phyloP scores from a whole-genome alignment of 345 rosid species.

The Gossypium stocksii region DNA sequence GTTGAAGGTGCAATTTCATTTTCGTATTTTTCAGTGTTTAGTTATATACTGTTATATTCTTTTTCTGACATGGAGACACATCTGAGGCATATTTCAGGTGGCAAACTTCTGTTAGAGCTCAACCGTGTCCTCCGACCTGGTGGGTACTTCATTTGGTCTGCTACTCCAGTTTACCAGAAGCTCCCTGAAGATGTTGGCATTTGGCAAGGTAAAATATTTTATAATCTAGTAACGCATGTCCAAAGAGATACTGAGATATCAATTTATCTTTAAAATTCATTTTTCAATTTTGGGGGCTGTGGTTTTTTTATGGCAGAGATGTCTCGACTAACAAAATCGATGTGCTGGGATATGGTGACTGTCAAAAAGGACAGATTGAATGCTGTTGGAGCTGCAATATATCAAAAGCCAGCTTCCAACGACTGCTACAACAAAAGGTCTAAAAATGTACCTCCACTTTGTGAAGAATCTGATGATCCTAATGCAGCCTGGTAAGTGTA shows the following conservation, averaged over 20 bases:
- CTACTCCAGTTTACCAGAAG: slow-evolving; percentile 89
- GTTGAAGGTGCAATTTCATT: slow-evolving; percentile 53
- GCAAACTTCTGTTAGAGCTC: slow-evolving; percentile 89
- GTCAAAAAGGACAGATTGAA: slow-evolving; percentile 55
- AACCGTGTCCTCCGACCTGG: slow-evolving; percentile 88
- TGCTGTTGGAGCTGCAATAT: slow-evolving; percentile 61
- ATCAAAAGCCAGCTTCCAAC: slow-evolving; percentile 60
- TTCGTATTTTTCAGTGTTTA: not conserved
- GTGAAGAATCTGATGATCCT: slow-evolving; percentile 66
- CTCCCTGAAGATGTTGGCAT: slow-evolving; percentile 72
- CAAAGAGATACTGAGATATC: not conserved
- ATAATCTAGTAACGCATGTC: not conserved
- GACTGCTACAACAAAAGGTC: slow-evolving; percentile 54
- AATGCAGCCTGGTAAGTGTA: slow-evolving; percentile 66
- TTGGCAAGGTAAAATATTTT: slow-evolving; percentile 57
- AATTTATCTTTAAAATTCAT: slow-evolving; percentile 10
- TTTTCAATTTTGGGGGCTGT: slow-evolving; percentile 7
- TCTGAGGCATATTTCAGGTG: slow-evolving; percentile 49
- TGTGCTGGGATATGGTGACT: slow-evolving; percentile 67
- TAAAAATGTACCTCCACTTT: slow-evolving; percentile 54
- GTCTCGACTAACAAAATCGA: slow-evolving; percentile 57
- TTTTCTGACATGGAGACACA: slow-evolving; percentile 4
- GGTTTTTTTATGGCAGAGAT: slow-evolving; percentile 45
- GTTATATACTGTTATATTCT: not conserved
- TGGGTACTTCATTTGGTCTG: slow-evolving; percentile 96